Evolutionary conservation across 306 rosid species (phyloP).

Genomic region (Lathyrus oleraceus): DNA sequence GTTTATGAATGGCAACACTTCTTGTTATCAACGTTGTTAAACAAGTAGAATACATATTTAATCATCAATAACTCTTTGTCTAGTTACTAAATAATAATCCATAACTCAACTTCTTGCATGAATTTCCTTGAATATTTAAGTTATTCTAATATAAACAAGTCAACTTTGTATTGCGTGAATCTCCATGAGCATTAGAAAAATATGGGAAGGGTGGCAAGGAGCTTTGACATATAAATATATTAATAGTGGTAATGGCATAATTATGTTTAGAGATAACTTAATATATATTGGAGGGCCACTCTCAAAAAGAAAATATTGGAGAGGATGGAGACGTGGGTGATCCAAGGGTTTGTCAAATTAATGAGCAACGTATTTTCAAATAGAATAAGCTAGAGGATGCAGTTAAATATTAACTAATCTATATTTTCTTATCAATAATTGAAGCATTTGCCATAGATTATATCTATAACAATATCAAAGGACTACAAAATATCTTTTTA

Average conservation of each 20-base stretch:
- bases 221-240: constrained; percentile 25
- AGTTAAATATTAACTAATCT: too few species aligned
- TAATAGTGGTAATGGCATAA: not conserved
- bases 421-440: too few species aligned
- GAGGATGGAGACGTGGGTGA: constrained; percentile 18
- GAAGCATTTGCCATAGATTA: too few species aligned
- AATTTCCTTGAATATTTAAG: not conserved
- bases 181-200: constrained; percentile 30
- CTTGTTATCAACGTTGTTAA: constrained; percentile 34
- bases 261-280: constrained; percentile 35
- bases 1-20: constrained; percentile 13
- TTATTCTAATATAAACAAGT: not conserved
- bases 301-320: too few species aligned
- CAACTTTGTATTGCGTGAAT: constrained; percentile 9
- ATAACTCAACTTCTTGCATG: constrained; percentile 27
- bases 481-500: too few species aligned
- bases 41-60: not conserved
- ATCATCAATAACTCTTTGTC: not conserved
- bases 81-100: not conserved
- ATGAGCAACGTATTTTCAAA: too few species aligned
- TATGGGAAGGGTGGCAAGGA: constrained; percentile 27
- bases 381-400: too few species aligned
- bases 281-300: not conserved
- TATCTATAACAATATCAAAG: too few species aligned
- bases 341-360: constrained; percentile 23